Conservation (phyloP, 106 monocot genomes). For the Phalaenopsis aphrodite region DNA sequence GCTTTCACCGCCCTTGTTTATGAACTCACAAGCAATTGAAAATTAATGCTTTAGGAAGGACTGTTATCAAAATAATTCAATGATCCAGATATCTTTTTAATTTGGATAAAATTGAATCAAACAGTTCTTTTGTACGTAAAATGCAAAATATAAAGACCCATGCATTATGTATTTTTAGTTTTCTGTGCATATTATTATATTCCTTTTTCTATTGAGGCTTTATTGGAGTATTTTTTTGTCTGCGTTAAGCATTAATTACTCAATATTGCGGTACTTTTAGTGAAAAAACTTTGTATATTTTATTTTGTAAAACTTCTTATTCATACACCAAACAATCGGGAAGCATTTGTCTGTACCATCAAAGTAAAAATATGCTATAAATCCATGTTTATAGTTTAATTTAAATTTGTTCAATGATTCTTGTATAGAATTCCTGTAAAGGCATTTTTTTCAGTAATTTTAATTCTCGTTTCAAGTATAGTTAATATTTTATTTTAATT, state of each 20-base stretch:
- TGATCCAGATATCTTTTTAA: background rate
- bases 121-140: background rate
- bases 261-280: too few species aligned
- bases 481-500: too few species aligned
- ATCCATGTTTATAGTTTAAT: too few species aligned
- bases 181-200: background rate
- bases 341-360: too few species aligned
- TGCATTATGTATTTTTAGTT: background rate
- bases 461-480: too few species aligned
- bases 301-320: too few species aligned
- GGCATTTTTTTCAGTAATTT: too few species aligned
- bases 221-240: background rate
- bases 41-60: background rate
- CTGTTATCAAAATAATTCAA: background rate
- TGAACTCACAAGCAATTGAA: background rate
- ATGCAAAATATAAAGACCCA: background rate
- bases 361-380: too few species aligned
- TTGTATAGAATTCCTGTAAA: too few species aligned
- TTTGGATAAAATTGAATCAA: background rate
- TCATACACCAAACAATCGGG: too few species aligned
- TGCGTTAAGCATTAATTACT: background rate
- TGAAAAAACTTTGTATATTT: too few species aligned
- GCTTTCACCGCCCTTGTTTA: background rate
- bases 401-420: too few species aligned
- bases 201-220: background rate